Conservation (phyloP, 768 basidiomycete species). For the Cystobasidium tubakii region DNA sequence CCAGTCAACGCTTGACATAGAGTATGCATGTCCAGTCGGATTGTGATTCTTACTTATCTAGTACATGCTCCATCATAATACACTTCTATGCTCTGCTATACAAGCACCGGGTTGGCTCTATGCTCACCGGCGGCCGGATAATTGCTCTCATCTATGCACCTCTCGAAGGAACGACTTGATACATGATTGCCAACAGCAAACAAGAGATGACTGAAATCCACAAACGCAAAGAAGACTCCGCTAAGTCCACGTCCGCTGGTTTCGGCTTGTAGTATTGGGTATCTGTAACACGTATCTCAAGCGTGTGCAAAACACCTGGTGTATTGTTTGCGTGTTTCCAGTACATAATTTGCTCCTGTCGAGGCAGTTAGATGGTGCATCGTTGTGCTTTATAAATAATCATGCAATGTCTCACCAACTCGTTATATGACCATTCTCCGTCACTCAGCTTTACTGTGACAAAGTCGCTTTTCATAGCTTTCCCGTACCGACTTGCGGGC, state of each 20-base stretch:
- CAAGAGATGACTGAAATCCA: background rate
- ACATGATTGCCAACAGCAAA: background rate
- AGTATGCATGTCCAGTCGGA: background rate
- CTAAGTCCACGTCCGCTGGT: slow-evolving; percentile 8
- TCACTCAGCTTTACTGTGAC: slow-evolving; percentile 59
- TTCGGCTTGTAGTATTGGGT: background rate
- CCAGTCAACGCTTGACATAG: background rate
- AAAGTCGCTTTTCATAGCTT: slow-evolving; percentile 48
- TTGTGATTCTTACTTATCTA: too few relatives aligned
- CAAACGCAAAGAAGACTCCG: background rate
- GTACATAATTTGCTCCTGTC: slow-evolving; percentile 64
- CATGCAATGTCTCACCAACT: slow-evolving; percentile 42
- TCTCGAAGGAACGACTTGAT: background rate
- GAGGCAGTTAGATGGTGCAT: background rate
- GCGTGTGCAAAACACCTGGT: slow-evolving; percentile 38
- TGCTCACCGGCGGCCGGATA: too few relatives aligned
- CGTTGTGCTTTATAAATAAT: too few relatives aligned
- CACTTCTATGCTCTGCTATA: too few relatives aligned
- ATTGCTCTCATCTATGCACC: background rate
- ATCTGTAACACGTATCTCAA: slow-evolving; percentile 36
- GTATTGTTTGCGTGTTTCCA: slow-evolving; percentile 51
- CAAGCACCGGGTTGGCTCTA: too few relatives aligned
- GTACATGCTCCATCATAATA: too few relatives aligned
- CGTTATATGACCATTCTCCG: slow-evolving; percentile 58
- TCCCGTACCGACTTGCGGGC: slow-evolving; percentile 58